phyloP scores from a whole-genome alignment of 148 eudicot genomes.

The Vaccinium macrocarpon region DNA sequence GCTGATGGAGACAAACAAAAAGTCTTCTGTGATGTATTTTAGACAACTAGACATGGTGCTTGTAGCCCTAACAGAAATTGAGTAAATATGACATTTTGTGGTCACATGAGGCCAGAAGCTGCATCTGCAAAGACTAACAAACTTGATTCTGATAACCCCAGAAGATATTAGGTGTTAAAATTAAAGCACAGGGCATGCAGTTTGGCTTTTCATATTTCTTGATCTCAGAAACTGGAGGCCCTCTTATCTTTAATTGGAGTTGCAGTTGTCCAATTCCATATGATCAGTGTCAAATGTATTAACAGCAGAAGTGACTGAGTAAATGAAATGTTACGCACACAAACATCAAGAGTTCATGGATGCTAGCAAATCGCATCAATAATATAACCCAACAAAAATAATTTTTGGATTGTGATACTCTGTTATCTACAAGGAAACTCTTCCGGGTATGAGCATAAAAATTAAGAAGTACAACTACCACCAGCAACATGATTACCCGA shows the following conservation, averaged over 20 bases:
- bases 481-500: not conserved
- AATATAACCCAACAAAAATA: not conserved
- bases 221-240: not conserved
- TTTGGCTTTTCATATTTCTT: not conserved
- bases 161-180: not conserved
- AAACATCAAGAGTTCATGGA: not conserved
- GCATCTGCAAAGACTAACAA: not conserved
- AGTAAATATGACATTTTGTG: not conserved
- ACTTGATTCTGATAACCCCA: not conserved
- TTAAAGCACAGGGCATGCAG: not conserved
- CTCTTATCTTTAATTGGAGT: not conserved
- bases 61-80: not conserved
- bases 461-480: not conserved
- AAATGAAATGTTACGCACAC: not conserved
- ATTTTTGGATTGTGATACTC: not conserved
- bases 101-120: not conserved
- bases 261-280: not conserved
- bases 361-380: not conserved
- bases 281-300: not conserved
- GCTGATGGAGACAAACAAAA: not conserved
- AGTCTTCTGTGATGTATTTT: not conserved
- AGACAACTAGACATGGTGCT: not conserved
- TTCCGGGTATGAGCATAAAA: not conserved
- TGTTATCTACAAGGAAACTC: not conserved
- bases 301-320: not conserved